Evolutionary conservation across 345 rosid species (phyloP), one percentile per base, ranked within the genome.

Genomic region (Combretum micranthum): DNA sequence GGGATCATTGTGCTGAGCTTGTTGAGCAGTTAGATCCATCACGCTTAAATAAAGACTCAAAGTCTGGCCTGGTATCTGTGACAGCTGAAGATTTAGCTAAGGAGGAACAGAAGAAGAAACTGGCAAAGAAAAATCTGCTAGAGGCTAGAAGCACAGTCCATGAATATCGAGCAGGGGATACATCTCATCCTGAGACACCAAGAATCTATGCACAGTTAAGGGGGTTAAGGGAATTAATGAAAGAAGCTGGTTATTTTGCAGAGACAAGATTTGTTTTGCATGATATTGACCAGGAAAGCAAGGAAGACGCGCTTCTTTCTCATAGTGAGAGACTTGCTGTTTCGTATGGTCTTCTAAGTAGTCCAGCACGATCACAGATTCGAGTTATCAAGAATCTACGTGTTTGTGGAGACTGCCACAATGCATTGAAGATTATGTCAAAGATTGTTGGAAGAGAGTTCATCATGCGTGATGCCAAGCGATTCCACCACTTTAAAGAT

Each of bases 271-370:
- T 69, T 64, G 86, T 75, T 48, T 69, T 88, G 66, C 95, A 88
- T 55, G 98, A 92, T 66, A 26, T 92, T 46, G 96, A 92, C 64
- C 78, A 75, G 60, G 98, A 92, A 79, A 72, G 87, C 44, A 88
- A 84, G 76, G 98, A 92, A 72, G 82, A 83, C 1, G 89, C 93
- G 20, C 82, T 88, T 59, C 90, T 84, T 78, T 73, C 80, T 55
- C 97, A 88, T 70, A 88, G 91, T 37, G 98, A 92, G 77, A 88
- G 93, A 57, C 80, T 79, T 63, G 98, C 98, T 42, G 74, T 82
- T 50, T 86, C 94, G 52, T 79, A 83, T 23, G 93, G 77, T 46
- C 72, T 88, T 56, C 79, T 92, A 32, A 83, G 63, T 53, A 59
- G 66, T 20, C 62, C 90, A 43, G 87, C 87, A 12, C 86, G 96